Percentiles rank a stretch among this genome's conserved stretches.
phyloP scores from a whole-genome alignment of 2,329 filamentous ascomycete genomes.

The Penicillium sp. region DNA sequence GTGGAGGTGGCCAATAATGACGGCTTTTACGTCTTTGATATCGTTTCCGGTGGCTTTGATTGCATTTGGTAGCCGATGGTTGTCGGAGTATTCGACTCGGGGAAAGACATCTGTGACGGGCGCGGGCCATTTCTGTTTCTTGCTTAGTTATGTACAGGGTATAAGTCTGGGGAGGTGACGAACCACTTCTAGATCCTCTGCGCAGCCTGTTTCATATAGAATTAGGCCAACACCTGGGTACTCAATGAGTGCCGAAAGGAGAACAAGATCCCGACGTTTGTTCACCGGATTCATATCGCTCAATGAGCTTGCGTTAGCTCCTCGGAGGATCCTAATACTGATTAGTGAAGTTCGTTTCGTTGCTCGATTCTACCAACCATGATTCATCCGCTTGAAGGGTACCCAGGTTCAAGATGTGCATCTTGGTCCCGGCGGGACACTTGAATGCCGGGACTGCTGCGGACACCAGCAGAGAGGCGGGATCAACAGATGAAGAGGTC shows the following conservation, averaged over 20 bases:
- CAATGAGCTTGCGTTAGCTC: conserved; percentile 38
- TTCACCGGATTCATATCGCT: conserved; percentile 40
- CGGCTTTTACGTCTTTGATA: conserved; percentile 47
- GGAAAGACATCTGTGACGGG: conserved; percentile 42
- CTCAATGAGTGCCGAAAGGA: conserved; percentile 45
- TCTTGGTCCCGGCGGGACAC: conserved; percentile 42
- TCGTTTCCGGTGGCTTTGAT: conserved; percentile 41
- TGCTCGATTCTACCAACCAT: conserved; percentile 29
- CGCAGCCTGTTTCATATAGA: conserved; percentile 47
- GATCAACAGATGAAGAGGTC: background rate
- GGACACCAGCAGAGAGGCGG: background rate
- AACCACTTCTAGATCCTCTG: conserved; percentile 41
- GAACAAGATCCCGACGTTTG: conserved; percentile 42
- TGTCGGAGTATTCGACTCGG: conserved; percentile 31
- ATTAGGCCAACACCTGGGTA: conserved; percentile 46
- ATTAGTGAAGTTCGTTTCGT: too few relatives aligned
- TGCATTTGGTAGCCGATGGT: conserved; percentile 36
- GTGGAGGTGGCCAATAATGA: conserved; percentile 49
- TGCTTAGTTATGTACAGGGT: background rate
- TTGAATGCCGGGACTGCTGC: conserved; percentile 17
- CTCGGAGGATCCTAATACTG: conserved; percentile 34
- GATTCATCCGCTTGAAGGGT: conserved; percentile 48
- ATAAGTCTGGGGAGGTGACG: conserved; percentile 9
- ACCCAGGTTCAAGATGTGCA: conserved; percentile 47
- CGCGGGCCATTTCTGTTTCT: conserved; percentile 33